phyloP scores from a whole-genome alignment of 2,329 filamentous ascomycete species.

The Boeremia exigua region DNA sequence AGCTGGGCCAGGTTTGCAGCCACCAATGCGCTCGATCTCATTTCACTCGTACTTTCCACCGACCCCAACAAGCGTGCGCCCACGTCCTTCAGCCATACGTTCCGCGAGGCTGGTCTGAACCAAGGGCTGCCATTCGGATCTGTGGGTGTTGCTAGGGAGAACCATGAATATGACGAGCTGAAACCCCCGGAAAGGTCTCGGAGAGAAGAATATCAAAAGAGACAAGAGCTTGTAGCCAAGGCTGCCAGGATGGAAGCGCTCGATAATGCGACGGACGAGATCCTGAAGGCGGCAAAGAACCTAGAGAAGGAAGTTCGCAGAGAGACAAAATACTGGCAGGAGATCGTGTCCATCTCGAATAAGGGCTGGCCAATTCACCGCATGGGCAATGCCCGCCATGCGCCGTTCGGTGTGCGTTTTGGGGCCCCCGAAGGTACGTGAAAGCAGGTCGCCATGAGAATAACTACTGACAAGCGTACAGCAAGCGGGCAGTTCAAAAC shows the following conservation, averaged over 20 bases:
- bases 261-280: constrained; percentile 73
- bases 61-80: constrained; percentile 36
- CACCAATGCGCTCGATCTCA: constrained; percentile 41
- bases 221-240: constrained; percentile 59
- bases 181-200: constrained; percentile 26
- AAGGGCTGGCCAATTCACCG: constrained; percentile 78
- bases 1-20: constrained; percentile 43
- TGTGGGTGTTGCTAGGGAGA: constrained; percentile 36
- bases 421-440: constrained; percentile 77
- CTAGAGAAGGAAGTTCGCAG: constrained; percentile 77
- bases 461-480: constrained; percentile 23
- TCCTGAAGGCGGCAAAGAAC: constrained; percentile 73
- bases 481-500: constrained; percentile 65
- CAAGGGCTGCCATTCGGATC: constrained; percentile 47
- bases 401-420: constrained; percentile 86
- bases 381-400: constrained; percentile 60
- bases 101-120: constrained; percentile 31
- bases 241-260: constrained; percentile 84
- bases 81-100: constrained; percentile 36
- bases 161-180: constrained; percentile 25
- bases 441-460: too few relatives aligned
- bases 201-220: constrained; percentile 42
- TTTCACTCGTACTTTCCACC: constrained; percentile 40
- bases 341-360: constrained; percentile 79
- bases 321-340: constrained; percentile 88